These are phyloP conservation scores for Hymenoscyphus infarciens DNA, from an alignment of 2,329 filamentous ascomycete species.

Conservation along the genomic window DNA sequence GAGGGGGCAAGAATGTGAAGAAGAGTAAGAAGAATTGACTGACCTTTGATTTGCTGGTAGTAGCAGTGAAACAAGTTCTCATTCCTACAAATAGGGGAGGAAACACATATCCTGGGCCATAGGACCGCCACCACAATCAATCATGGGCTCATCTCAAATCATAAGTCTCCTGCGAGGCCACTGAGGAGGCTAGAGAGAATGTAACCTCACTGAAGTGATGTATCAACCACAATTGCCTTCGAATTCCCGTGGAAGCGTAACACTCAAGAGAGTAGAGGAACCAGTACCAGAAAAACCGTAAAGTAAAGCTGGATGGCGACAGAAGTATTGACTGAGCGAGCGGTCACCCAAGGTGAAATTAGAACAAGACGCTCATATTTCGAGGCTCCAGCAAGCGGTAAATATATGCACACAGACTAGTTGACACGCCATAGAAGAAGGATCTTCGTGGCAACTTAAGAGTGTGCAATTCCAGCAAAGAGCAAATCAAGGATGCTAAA, in stretches of 20 bases:
- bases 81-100: not conserved
- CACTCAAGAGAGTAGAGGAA: conserved; percentile 22
- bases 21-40: conserved; percentile 17
- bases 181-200: not conserved
- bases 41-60: conserved; percentile 20
- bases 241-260: conserved; percentile 22
- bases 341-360: conserved; percentile 33
- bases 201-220: conserved; percentile 15
- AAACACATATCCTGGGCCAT: not conserved
- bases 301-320: conserved; percentile 27
- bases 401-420: conserved; percentile 95
- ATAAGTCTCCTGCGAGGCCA: not conserved
- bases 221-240: conserved; percentile 30
- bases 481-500: not conserved
- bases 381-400: conserved; percentile 36
- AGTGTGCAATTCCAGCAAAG: conserved; percentile 59
- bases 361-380: conserved; percentile 37
- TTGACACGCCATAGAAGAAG: conserved; percentile 80
- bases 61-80: not conserved
- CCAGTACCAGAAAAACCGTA: conserved; percentile 25
- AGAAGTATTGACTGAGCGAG: conserved; percentile 32
- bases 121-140: not conserved
- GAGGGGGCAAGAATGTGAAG: conserved; percentile 10
- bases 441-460: conserved; percentile 87
- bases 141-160: not conserved